Conservation (phyloP, 371 early-diverging fungal species). For the Blakeslea trispora region DNA sequence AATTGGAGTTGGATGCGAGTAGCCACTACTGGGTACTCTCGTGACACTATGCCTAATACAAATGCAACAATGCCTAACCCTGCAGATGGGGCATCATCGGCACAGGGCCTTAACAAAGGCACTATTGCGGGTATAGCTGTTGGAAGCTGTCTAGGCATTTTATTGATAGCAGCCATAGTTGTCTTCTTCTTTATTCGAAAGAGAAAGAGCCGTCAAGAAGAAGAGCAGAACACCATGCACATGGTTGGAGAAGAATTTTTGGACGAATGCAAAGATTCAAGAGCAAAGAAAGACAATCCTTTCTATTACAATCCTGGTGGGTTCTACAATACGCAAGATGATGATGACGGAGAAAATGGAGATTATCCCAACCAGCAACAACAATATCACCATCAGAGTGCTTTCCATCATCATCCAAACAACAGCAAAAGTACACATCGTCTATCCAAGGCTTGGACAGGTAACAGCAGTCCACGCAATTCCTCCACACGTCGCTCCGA, state of each 20-base stretch:
- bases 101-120: conserved; percentile 7
- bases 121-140: conserved; percentile 31
- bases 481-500: conserved; percentile 26
- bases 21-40: conserved; percentile 22
- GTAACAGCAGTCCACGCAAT: conserved; percentile 6
- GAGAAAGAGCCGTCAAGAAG: neutral
- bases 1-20: conserved; percentile 36
- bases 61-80: neutral
- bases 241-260: conserved; percentile 9
- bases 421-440: conserved; percentile 7
- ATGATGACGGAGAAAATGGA: conserved; percentile 8
- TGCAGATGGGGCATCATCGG: too few species aligned
- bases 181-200: conserved; percentile 16
- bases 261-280: conserved; percentile 1
- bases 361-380: conserved; percentile 1
- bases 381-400: neutral
- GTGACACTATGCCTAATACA: conserved; percentile 3
- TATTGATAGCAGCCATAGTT: conserved; percentile 10
- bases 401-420: neutral
- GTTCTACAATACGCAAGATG: conserved; percentile 11
- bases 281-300: conserved; percentile 11
- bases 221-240: neutral
- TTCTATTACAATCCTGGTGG: conserved; percentile 14
- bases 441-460: conserved; percentile 16
- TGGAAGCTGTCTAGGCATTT: conserved; percentile 16